Conservation (phyloP, 495 filamentous ascomycete species). For the Xylaria nigripes region DNA sequence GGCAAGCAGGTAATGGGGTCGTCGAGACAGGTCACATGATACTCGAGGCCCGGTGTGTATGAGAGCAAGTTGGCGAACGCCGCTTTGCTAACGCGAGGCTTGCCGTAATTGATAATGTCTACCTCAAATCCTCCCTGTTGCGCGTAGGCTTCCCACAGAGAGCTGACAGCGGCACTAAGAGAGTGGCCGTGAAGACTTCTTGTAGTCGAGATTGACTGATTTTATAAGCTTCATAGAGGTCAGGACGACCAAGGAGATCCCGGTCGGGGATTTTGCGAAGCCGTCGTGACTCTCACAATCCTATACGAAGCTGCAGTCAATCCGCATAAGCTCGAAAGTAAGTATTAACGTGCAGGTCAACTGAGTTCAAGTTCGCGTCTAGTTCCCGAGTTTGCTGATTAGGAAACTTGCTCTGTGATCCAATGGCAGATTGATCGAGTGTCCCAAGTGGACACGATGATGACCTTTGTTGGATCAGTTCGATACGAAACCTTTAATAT, state of each 20-base stretch:
- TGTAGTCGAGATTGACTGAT: slow-evolving; percentile 40
- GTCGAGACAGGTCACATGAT: slow-evolving; percentile 57
- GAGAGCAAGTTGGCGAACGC: slow-evolving; percentile 52
- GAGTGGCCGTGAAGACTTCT: slow-evolving; percentile 61
- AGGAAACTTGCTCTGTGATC: slow-evolving; percentile 50
- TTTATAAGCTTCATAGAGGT: slow-evolving; percentile 21
- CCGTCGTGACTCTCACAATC: slow-evolving; percentile 34
- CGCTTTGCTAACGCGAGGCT: slow-evolving; percentile 57
- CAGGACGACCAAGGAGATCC: slow-evolving; percentile 20
- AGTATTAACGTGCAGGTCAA: not conserved
- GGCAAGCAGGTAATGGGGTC: slow-evolving; percentile 62
- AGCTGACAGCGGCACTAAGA: slow-evolving; percentile 58
- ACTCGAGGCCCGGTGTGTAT: slow-evolving; percentile 38
- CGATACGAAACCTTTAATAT: slow-evolving; percentile 63
- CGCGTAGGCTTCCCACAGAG: slow-evolving; percentile 51
- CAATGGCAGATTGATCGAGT: slow-evolving; percentile 55
- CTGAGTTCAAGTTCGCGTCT: not conserved
- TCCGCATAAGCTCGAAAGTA: slow-evolving; percentile 27
- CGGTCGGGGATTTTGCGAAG: slow-evolving; percentile 32
- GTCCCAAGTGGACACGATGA: slow-evolving; percentile 66
- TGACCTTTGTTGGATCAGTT: slow-evolving; percentile 53
- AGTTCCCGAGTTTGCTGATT: not conserved
- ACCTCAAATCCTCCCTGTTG: slow-evolving; percentile 37
- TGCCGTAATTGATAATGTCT: slow-evolving; percentile 56
- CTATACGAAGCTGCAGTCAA: slow-evolving; percentile 22